phyloP scores from a whole-genome alignment of 345 rosid genomes.

The Clausena lansium region DNA sequence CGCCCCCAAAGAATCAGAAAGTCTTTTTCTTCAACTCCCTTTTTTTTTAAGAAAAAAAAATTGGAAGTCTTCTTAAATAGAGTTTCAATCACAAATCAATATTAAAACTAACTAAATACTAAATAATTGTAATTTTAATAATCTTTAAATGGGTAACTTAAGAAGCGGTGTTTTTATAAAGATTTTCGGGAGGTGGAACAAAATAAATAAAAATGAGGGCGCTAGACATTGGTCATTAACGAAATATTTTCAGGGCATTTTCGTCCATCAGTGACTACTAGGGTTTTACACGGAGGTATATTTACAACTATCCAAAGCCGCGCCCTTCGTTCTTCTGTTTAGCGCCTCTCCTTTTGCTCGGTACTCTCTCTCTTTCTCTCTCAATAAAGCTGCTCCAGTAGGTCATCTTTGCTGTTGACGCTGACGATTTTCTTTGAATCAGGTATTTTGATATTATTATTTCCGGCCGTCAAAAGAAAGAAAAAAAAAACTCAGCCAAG shows the following conservation, averaged over 20 bases:
- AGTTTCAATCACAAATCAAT: no score
- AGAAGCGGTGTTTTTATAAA: no score
- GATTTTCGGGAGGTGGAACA: no score
- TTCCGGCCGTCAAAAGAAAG: not conserved
- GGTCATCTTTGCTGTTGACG: not conserved
- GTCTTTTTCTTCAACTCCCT: no score
- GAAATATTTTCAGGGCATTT: not conserved
- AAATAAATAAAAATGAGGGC: not conserved
- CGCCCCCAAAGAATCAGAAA: no score
- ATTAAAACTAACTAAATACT: no score
- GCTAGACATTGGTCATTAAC: not conserved
- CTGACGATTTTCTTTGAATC: not conserved
- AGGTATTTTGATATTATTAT: conserved; percentile 13
- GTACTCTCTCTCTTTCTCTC: not conserved
- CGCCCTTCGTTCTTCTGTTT: no score
- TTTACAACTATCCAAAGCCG: not conserved
- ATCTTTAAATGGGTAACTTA: no score
- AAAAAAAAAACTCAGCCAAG: conserved; percentile 29
- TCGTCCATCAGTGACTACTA: not conserved
- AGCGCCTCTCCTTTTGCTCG: not conserved
- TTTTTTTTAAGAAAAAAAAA: no score
- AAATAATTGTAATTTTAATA: no score
- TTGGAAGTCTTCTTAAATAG: no score
- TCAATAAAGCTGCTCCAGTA: no score
- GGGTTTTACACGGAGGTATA: not conserved